Percentiles rank a stretch among this genome's conserved stretches.
Evolutionary conservation across 345 rosid genomes (phyloP).

Genomic region (Aquilaria malaccensis): DNA sequence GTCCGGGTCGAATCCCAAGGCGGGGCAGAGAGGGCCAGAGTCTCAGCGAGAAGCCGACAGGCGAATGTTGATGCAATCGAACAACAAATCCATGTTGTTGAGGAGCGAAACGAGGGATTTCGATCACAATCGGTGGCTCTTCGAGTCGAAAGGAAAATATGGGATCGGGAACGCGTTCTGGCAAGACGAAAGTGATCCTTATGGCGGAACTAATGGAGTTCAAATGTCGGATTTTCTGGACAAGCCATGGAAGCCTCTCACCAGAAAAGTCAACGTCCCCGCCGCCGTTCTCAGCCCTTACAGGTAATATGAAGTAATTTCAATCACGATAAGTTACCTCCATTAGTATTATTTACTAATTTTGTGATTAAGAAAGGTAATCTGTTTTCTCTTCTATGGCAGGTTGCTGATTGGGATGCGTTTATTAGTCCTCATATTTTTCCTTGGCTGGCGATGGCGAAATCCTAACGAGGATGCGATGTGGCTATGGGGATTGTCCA

Average conservation of each 20-base stretch:
- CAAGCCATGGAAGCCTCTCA: slow-evolving; percentile 96
- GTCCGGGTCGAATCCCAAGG: slow-evolving; percentile 27
- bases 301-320: slow-evolving; percentile 22
- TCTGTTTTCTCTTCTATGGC: neutral
- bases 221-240: slow-evolving; percentile 83
- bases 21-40: slow-evolving; percentile 10
- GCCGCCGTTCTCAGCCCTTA: slow-evolving; percentile 78
- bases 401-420: slow-evolving; percentile 59
- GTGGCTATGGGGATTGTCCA: slow-evolving; percentile 84
- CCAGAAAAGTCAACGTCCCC: slow-evolving; percentile 63
- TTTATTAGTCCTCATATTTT: slow-evolving; percentile 39
- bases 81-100: slow-evolving; percentile 70
- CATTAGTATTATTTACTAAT: neutral
- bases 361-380: neutral
- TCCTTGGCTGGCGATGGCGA: slow-evolving; percentile 61
- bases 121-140: slow-evolving; percentile 92
- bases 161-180: slow-evolving; percentile 89
- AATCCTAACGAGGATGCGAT: slow-evolving; percentile 84
- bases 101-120: slow-evolving; percentile 90
- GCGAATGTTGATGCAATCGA: slow-evolving; percentile 66
- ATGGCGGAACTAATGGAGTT: slow-evolving; percentile 35
- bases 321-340: no score
- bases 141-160: slow-evolving; percentile 62
- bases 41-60: slow-evolving; percentile 44
- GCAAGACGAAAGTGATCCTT: slow-evolving; percentile 44